Evolutionary conservation across 805 yeast species (phyloP).

Genomic region (Ogataea allantospora): DNA sequence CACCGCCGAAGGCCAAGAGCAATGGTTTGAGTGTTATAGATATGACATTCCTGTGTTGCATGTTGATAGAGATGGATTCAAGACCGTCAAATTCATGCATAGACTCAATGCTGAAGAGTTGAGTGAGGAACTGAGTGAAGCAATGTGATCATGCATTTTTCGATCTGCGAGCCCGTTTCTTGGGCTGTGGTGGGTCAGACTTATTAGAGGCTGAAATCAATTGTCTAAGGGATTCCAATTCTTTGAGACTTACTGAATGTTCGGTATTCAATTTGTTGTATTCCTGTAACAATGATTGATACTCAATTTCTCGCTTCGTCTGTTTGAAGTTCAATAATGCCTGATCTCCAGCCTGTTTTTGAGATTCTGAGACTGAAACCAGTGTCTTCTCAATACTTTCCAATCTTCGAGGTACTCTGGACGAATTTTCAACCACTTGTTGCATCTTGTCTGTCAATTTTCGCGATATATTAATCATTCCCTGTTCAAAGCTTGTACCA

Average conservation of each 20-base stretch:
- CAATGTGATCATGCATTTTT: constrained; percentile 19
- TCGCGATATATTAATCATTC: constrained; percentile 2
- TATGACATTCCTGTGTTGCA: constrained; percentile 81
- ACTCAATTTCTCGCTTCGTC: constrained; percentile 10
- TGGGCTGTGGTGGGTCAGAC: neutral
- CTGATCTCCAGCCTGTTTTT: constrained; percentile 7
- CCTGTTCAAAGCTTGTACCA: constrained; percentile 9
- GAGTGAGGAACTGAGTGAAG: constrained; percentile 47
- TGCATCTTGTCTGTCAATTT: constrained; percentile 5
- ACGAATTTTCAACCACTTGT: neutral
- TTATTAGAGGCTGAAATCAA: neutral
- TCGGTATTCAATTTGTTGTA: constrained; percentile 5
- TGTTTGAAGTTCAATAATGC: constrained; percentile 9
- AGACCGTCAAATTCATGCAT: constrained; percentile 66
- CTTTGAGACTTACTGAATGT: constrained; percentile 1
- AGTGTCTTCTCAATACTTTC: constrained; percentile 3
- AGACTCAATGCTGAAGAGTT: constrained; percentile 55
- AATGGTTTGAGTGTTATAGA: constrained; percentile 69
- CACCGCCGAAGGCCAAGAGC: constrained; percentile 52
- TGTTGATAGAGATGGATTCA: constrained; percentile 48
- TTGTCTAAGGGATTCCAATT: neutral
- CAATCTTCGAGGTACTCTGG: neutral
- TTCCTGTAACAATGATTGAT: constrained; percentile 9
- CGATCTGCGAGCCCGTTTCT: neutral
- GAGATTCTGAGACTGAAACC: constrained; percentile 1